These are phyloP conservation scores for Penicillium angulare DNA, from an alignment of 495 filamentous ascomycete genomes.

Conservation along the genomic window DNA sequence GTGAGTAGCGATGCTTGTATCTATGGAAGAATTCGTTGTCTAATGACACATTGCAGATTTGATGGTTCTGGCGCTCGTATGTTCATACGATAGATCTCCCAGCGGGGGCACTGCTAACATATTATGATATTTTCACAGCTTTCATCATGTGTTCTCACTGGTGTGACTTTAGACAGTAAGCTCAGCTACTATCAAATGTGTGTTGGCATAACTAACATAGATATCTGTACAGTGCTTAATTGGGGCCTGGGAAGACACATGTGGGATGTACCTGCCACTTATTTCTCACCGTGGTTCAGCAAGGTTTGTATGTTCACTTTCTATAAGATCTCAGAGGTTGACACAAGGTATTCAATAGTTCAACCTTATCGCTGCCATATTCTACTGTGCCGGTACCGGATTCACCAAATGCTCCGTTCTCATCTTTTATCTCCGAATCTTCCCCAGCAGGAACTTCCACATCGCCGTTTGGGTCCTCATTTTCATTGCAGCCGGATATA, in stretches of 20 bases:
- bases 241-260: slow-evolving; percentile 33
- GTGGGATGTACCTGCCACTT: slow-evolving; percentile 22
- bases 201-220: slow-evolving; percentile 2
- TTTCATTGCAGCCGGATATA: slow-evolving; percentile 34
- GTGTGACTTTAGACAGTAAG: slow-evolving; percentile 29
- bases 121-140: slow-evolving; percentile 6
- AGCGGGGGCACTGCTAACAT: background rate
- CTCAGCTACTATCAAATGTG: background rate
- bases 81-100: background rate
- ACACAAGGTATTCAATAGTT: slow-evolving; percentile 9
- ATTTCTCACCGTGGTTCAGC: slow-evolving; percentile 14
- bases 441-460: slow-evolving; percentile 36
- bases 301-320: slow-evolving; percentile 9
- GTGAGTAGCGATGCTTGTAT: slow-evolving; percentile 17
- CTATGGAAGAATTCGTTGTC: background rate
- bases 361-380: slow-evolving; percentile 26
- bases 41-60: slow-evolving; percentile 16
- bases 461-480: slow-evolving; percentile 30
- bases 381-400: slow-evolving; percentile 38
- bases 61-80: slow-evolving; percentile 32
- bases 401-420: slow-evolving; percentile 45
- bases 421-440: slow-evolving; percentile 50
- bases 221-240: slow-evolving; percentile 20
- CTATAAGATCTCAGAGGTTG: background rate
- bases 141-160: slow-evolving; percentile 26